A percentile compares a stretch with the other conserved stretches of the same genome.
Evolutionary conservation across 352 stramenopile genomes (phyloP).

Genomic region (Pythium utonaiense): DNA sequence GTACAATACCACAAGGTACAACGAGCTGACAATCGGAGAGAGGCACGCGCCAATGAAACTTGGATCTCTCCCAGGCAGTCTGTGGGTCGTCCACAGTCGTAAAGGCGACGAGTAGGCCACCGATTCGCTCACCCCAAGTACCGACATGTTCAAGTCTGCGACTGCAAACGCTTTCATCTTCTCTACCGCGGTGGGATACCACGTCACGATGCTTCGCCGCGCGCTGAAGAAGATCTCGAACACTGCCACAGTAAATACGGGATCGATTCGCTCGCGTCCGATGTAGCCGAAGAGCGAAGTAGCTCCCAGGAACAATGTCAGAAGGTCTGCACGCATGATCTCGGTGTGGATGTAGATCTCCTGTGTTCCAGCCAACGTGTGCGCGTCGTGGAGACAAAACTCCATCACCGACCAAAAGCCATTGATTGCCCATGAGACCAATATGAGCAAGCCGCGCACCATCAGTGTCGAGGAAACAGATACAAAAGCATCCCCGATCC

Average conservation of each 20-base stretch:
- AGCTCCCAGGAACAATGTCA: conserved; percentile 37
- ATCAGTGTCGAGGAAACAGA: conserved; percentile 30
- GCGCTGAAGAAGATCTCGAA: conserved; percentile 11
- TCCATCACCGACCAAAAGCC: conserved; percentile 42
- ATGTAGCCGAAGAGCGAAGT: background rate
- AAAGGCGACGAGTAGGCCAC: no score
- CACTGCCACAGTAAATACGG: conserved; percentile 8
- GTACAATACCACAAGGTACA: no score
- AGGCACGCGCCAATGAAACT: no score
- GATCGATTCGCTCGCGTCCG: conserved; percentile 15
- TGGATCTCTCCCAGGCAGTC: no score
- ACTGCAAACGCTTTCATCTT: no score
- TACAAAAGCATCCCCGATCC: conserved; percentile 18
- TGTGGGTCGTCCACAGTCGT: no score
- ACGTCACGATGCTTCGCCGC: conserved; percentile 2
- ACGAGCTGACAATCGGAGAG: no score
- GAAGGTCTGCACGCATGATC: conserved; percentile 25
- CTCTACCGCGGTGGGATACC: background rate
- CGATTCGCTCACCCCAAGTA: no score
- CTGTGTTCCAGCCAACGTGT: background rate
- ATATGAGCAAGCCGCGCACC: conserved; percentile 30
- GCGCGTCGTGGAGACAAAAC: conserved; percentile 29
- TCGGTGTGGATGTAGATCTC: conserved; percentile 3
- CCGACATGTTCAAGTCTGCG: no score
- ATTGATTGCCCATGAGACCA: conserved; percentile 41